phyloP scores from a whole-genome alignment of 164 flowering plant species.

The Annona squamosa region DNA sequence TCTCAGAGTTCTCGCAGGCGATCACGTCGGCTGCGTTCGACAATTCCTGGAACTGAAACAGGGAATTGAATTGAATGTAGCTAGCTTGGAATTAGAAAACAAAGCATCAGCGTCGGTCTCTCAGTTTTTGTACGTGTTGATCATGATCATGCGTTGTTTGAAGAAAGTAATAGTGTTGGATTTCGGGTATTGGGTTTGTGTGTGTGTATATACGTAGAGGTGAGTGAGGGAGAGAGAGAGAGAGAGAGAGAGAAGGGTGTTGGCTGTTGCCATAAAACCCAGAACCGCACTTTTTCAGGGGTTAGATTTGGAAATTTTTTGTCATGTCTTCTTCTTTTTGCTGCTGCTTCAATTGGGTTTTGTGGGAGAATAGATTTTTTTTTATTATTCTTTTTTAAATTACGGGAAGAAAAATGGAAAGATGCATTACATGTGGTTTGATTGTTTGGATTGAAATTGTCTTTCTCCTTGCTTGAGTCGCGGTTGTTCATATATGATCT shows the following conservation, averaged over 20 bases:
- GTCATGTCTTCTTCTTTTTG: no score
- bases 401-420: no score
- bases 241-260: no score
- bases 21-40: conserved; percentile 60
- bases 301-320: background rate
- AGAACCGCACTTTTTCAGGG: background rate
- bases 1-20: conserved; percentile 49
- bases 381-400: no score
- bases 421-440: no score
- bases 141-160: background rate
- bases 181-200: background rate
- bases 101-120: background rate
- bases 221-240: background rate
- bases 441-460: no score
- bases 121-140: background rate
- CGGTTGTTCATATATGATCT: no score
- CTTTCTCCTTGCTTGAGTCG: no score
- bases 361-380: no score
- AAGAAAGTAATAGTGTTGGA: background rate
- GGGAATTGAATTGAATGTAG: background rate
- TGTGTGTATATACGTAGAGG: background rate
- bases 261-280: background rate
- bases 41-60: conserved; percentile 43
- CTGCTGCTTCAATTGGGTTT: no score
- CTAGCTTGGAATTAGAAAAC: no score